Percentiles rank a stretch among this genome's conserved stretches.
phyloP scores from a whole-genome alignment of 257 asterid genomes.

The Plantago major region DNA sequence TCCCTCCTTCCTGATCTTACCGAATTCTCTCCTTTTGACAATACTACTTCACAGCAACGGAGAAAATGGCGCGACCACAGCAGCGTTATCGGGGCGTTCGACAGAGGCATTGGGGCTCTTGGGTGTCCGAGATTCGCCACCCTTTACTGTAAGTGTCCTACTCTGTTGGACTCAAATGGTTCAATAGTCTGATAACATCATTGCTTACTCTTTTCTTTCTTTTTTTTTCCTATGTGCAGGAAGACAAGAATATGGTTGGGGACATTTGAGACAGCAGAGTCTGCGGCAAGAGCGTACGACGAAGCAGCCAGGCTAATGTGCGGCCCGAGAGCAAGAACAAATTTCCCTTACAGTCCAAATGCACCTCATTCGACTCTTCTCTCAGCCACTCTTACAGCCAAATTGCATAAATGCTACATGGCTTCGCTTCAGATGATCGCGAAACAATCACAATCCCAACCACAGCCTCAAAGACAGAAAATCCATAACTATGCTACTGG shows the following conservation, averaged over 20 bases:
- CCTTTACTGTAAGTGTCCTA: constrained; percentile 50
- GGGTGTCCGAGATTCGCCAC: constrained; percentile 89
- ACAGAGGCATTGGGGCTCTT: constrained; percentile 85
- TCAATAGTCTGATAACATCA: neutral
- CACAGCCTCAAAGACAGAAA: neutral
- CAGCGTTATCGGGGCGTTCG: constrained; percentile 75
- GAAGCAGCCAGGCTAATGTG: constrained; percentile 77
- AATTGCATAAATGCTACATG: constrained; percentile 59
- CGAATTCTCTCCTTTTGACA: neutral
- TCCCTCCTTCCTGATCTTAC: neutral
- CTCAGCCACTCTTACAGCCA: constrained; percentile 54
- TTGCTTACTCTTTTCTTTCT: neutral
- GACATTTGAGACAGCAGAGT: constrained; percentile 76
- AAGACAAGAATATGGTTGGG: constrained; percentile 79
- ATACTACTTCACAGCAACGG: too few species aligned
- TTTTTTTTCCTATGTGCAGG: constrained; percentile 24
- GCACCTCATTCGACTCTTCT: constrained; percentile 41
- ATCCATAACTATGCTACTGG: neutral
- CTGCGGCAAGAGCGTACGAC: constrained; percentile 74
- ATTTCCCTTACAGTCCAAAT: constrained; percentile 40
- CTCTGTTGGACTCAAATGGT: too few species aligned
- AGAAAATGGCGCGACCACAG: constrained; percentile 48
- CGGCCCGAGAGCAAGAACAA: constrained; percentile 61
- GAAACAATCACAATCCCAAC: constrained; percentile 22
- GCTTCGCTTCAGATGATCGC: constrained; percentile 45